A percentile compares a stretch with the other conserved stretches of the same genome.
These are phyloP conservation scores for Carex pumila DNA, from an alignment of 176 grass and related monocot genomes.

Conservation along the genomic window DNA sequence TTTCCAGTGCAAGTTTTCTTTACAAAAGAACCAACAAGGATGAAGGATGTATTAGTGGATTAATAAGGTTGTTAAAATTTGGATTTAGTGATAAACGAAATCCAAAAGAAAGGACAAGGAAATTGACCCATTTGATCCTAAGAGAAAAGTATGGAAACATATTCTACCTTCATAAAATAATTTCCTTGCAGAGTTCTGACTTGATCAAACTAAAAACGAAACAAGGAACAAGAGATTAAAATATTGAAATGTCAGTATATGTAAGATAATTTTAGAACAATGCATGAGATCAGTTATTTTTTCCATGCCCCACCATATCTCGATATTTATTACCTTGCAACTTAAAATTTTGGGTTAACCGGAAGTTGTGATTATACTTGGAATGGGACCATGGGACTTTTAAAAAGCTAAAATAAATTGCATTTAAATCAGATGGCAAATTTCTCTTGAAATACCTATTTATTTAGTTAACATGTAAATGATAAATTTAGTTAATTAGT, in stretches of 20 bases:
- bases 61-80: not conserved
- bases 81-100: not conserved
- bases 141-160: not conserved
- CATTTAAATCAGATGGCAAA: not conserved
- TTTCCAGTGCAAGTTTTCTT: not conserved
- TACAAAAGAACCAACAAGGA: not conserved
- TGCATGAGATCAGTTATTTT: not conserved
- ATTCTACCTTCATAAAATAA: not conserved
- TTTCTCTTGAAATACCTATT: not conserved
- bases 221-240: not conserved
- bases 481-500: not conserved
- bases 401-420: not conserved
- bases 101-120: not conserved
- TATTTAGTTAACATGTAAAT: not conserved
- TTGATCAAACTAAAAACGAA: constrained; percentile 3
- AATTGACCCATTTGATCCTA: not conserved
- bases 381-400: too few species aligned
- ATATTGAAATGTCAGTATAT: not conserved
- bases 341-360: not conserved
- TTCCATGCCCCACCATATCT: not conserved
- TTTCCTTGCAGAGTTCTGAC: not conserved
- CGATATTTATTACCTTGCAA: not conserved
- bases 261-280: not conserved
- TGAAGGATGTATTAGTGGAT: not conserved
- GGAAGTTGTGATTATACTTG: too few species aligned